These are phyloP conservation scores for Seiridium cupressi DNA, from an alignment of 2,329 filamentous ascomycete species.

Conservation along the genomic window DNA sequence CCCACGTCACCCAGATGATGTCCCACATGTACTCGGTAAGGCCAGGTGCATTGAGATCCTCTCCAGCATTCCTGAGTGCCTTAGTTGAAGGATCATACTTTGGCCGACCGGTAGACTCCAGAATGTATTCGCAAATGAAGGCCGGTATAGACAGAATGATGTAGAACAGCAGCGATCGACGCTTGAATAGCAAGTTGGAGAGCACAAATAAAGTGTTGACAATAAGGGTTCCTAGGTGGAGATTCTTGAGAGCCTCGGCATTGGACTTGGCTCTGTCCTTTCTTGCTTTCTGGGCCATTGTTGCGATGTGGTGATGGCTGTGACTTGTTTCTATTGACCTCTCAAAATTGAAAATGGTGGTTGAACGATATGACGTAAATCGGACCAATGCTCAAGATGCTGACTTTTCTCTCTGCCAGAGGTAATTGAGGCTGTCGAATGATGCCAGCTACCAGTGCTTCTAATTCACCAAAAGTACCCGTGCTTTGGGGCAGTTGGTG, in stretches of 20 bases:
- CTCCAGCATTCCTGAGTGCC: conserved; percentile 73
- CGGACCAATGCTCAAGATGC: neutral
- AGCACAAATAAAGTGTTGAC: conserved; percentile 76
- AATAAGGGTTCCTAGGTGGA: conserved; percentile 72
- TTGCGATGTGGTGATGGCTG: neutral
- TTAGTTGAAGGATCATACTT: conserved; percentile 62
- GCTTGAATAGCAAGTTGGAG: conserved; percentile 64
- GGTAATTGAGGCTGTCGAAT: neutral
- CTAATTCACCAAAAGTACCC: neutral
- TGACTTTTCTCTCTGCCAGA: neutral
- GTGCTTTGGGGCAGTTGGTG: no score
- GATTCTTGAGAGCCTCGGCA: conserved; percentile 70
- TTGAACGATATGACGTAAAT: neutral
- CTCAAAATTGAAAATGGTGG: neutral
- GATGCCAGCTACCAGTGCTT: neutral
- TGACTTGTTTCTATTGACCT: neutral
- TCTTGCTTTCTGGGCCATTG: conserved; percentile 63
- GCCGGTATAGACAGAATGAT: conserved; percentile 70
- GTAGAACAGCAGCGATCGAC: conserved; percentile 68
- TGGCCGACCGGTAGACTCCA: conserved; percentile 83
- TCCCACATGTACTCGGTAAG: conserved; percentile 99
- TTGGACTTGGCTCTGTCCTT: conserved; percentile 76
- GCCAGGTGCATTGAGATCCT: conserved; percentile 83
- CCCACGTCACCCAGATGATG: conserved; percentile 92
- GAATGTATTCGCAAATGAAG: conserved; percentile 76